Conservation (phyloP, 1,139 yeast species). For the Geotrichum reessii region DNA sequence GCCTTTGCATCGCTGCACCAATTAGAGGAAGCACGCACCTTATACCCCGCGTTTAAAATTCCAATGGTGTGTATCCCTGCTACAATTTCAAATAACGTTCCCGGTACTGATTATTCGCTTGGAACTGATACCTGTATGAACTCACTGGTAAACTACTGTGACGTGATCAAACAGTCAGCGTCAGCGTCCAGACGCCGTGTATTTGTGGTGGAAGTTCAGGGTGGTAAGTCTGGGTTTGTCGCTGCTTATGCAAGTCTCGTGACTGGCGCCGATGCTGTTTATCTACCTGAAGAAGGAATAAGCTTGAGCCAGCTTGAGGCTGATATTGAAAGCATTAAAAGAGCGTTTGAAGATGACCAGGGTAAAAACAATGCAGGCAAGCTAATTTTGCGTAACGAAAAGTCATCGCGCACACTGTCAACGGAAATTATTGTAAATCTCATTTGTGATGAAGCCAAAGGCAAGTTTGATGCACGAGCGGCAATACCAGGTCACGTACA, state of each 20-base stretch:
- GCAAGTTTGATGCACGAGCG: slow-evolving; percentile 82
- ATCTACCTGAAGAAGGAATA: slow-evolving; percentile 87
- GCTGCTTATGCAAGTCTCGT: slow-evolving; percentile 86
- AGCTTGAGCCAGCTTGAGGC: slow-evolving; percentile 64
- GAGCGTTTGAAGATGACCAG: slow-evolving; percentile 63
- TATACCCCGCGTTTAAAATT: slow-evolving; percentile 84
- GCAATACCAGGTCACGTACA: slow-evolving; percentile 98
- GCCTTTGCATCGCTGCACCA: slow-evolving; percentile 80
- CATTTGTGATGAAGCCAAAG: slow-evolving; percentile 68
- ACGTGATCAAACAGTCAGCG: slow-evolving; percentile 90
- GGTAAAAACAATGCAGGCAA: slow-evolving; percentile 87
- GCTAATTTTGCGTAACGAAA: slow-evolving; percentile 75
- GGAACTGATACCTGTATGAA: slow-evolving; percentile 95
- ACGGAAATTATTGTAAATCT: slow-evolving; percentile 80
- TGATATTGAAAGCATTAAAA: slow-evolving; percentile 66
- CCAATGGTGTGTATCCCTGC: slow-evolving; percentile 95
- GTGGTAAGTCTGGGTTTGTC: slow-evolving; percentile 91
- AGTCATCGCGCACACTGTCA: slow-evolving; percentile 75
- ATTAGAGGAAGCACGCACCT: slow-evolving; percentile 61
- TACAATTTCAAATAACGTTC: slow-evolving; percentile 94
- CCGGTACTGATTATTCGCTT: slow-evolving; percentile 91
- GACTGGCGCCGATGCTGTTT: slow-evolving; percentile 88
- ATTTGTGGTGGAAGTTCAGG: slow-evolving; percentile 95
- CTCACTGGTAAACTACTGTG: slow-evolving; percentile 85
- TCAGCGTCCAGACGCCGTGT: slow-evolving; percentile 92